A percentile compares a stretch with the other conserved stretches of the same genome.
Evolutionary conservation across 805 yeast genomes (phyloP).

Genomic region (Yamadazyma philogaea): DNA sequence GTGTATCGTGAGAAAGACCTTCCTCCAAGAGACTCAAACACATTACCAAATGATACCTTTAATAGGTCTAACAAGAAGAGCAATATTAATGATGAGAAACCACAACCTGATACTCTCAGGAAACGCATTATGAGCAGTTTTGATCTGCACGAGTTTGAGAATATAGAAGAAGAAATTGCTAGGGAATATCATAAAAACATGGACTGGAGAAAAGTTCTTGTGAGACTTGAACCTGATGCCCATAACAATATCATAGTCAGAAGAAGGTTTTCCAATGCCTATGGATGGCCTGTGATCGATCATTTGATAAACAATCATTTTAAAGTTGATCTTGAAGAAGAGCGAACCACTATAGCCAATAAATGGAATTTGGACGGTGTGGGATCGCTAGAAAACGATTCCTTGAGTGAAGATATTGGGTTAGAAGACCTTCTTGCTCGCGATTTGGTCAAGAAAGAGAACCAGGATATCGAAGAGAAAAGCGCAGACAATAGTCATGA

Average conservation of each 20-base stretch:
- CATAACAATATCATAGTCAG: slow-evolving; percentile 91
- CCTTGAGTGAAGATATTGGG: slow-evolving; percentile 15
- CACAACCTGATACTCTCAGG: slow-evolving; percentile 9
- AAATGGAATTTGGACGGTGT: slow-evolving; percentile 4
- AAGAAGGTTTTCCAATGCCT: slow-evolving; percentile 85
- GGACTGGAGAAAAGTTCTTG: slow-evolving; percentile 90
- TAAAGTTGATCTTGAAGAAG: slow-evolving; percentile 17
- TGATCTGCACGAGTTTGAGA: slow-evolving; percentile 37
- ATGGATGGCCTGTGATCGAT: slow-evolving; percentile 91
- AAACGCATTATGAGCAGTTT: slow-evolving; percentile 23
- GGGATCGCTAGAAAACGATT: slow-evolving; percentile 22
- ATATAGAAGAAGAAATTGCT: slow-evolving; percentile 77
- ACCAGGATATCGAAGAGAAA: slow-evolving; percentile 30
- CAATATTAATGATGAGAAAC: neutral
- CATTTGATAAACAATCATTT: slow-evolving; percentile 75
- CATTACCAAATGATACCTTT: neutral
- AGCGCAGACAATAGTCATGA: slow-evolving; percentile 26
- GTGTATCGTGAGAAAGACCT: slow-evolving; percentile 43
- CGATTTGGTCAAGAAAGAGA: slow-evolving; percentile 34
- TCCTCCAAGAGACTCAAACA: slow-evolving; percentile 7
- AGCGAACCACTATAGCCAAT: slow-evolving; percentile 10
- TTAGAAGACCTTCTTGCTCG: slow-evolving; percentile 30
- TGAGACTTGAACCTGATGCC: slow-evolving; percentile 85
- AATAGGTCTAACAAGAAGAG: neutral
- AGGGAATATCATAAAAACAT: slow-evolving; percentile 79